Conservation (phyloP, 75 land plant species). For the Pinus tabuliformis region DNA sequence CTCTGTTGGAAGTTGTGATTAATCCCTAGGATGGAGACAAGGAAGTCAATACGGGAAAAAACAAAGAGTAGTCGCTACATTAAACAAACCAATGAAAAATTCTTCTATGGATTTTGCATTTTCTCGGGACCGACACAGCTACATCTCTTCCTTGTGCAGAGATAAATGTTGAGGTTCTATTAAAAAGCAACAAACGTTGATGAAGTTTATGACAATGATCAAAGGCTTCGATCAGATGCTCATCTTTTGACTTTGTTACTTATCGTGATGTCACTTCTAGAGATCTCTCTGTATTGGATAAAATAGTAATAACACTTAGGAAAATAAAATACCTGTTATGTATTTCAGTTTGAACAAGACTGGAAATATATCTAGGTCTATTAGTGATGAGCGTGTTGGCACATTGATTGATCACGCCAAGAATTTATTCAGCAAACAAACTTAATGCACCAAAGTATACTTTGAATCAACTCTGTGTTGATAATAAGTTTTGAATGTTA, state of each 20-base stretch:
- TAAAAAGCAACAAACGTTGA: constrained; percentile 97
- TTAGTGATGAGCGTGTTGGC: constrained; percentile 78
- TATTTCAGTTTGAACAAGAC: constrained; percentile 82
- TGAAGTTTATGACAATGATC: constrained; percentile 92
- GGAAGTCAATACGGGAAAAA: no score
- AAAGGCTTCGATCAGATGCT: constrained; percentile 65
- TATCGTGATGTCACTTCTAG: constrained; percentile 81
- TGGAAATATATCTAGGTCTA: constrained; percentile 84
- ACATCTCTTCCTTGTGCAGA: constrained; percentile 97
- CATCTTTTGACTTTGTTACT: constrained; percentile 61
- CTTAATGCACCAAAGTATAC: not conserved
- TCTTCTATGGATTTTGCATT: not conserved
- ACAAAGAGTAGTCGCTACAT: no score
- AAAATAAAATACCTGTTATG: constrained; percentile 90
- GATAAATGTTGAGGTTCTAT: constrained; percentile 92
- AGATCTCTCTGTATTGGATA: constrained; percentile 92
- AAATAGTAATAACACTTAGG: constrained; percentile 95
- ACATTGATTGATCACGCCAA: constrained; percentile 58
- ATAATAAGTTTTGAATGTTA: not conserved
- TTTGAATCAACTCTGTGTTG: not conserved
- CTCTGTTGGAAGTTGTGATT: no score
- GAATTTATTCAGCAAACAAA: not conserved
- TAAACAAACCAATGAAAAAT: no score
- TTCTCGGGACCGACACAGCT: constrained; percentile 97
- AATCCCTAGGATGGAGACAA: no score